Conservation (phyloP, 164 flowering plant species). For the Aristolochia contorta region DNA sequence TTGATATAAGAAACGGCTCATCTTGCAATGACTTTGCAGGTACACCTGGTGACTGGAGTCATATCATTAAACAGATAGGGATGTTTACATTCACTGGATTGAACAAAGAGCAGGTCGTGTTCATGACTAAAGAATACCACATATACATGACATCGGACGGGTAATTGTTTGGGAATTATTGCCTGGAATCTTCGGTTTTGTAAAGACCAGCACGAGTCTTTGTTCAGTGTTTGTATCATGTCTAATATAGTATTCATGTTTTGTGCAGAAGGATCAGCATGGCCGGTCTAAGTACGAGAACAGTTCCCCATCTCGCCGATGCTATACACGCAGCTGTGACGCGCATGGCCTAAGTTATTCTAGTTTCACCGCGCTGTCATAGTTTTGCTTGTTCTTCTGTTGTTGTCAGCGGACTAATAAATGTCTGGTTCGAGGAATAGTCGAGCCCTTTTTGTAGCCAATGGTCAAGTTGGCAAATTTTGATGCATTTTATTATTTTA, state of each 20-base stretch:
- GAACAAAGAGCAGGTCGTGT: constrained; percentile 71
- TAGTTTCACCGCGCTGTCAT: too few species aligned
- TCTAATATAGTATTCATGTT: neutral
- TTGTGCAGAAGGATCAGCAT: constrained; percentile 88
- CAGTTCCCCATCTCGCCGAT: constrained; percentile 87
- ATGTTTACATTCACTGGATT: constrained; percentile 99
- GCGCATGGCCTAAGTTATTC: constrained; percentile 12
- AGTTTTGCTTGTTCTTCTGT: too few species aligned
- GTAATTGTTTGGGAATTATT: constrained; percentile 25
- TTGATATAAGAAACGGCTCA: too few species aligned
- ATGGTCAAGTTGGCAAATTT: too few species aligned
- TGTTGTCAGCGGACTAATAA: too few species aligned
- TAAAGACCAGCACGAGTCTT: neutral
- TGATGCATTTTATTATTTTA: too few species aligned
- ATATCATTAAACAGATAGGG: constrained; percentile 95
- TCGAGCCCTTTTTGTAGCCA: too few species aligned
- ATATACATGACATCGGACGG: constrained; percentile 99
- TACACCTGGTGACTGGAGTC: constrained; percentile 76
- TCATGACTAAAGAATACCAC: constrained; percentile 92
- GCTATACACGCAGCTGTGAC: constrained; percentile 96
- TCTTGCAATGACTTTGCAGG: too few species aligned
- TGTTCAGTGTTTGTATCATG: neutral
- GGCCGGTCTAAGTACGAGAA: constrained; percentile 91
- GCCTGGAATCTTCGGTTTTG: neutral
- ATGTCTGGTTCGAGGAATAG: too few species aligned